A percentile compares a stretch with the other conserved stretches of the same genome.
phyloP scores from a whole-genome alignment of 1,139 yeast species.

The Barnettozyma hawaiiensis region DNA sequence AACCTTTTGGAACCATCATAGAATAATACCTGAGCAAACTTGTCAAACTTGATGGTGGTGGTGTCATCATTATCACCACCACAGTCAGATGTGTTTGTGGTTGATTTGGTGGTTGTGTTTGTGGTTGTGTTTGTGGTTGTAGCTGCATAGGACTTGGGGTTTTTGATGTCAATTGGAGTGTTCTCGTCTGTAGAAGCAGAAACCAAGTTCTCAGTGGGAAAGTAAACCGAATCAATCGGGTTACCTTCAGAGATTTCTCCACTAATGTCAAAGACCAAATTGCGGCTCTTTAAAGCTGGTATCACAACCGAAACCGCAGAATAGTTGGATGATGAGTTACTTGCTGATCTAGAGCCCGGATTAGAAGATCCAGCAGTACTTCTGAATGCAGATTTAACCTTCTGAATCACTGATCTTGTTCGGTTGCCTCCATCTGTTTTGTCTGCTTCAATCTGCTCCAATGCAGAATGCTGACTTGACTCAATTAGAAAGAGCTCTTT shows the following conservation, averaged over 20 bases:
- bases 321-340: constrained; percentile 16
- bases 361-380: neutral
- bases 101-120: neutral
- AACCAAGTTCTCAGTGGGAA: constrained; percentile 12
- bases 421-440: constrained; percentile 2
- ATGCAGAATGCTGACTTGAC: neutral
- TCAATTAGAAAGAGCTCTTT: neutral
- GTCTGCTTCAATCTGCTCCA: constrained; percentile 2
- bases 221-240: constrained; percentile 17
- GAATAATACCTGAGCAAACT: constrained; percentile 21
- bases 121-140: neutral
- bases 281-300: constrained; percentile 19
- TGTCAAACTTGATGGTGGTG: constrained; percentile 20
- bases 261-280: constrained; percentile 15
- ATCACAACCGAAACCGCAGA: constrained; percentile 22
- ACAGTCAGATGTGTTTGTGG: neutral
- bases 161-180: constrained; percentile 12
- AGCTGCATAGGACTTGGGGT: constrained; percentile 14
- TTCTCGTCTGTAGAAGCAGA: constrained; percentile 15
- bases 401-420: constrained; percentile 11
- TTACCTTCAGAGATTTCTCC: constrained; percentile 17
- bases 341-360: constrained; percentile 8
- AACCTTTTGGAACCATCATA: constrained; percentile 21
- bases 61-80: too few species aligned
- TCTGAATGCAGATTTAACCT: constrained; percentile 13